Conservation (phyloP, 2,329 filamentous ascomycete genomes). For the Bertia moriformis region DNA sequence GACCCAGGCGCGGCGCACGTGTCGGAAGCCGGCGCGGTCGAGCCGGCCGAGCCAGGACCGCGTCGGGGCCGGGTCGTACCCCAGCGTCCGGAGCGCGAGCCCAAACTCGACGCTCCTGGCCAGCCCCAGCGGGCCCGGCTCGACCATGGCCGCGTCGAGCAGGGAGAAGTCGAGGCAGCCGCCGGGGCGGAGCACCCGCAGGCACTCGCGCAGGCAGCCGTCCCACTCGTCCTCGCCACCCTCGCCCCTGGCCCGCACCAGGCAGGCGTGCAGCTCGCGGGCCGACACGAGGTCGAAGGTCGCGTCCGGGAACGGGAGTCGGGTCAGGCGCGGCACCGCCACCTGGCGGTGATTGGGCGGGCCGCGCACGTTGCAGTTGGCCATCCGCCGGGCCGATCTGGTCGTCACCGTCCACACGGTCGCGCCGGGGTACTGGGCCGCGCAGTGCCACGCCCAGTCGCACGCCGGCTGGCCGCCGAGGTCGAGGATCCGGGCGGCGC, state of each 20-base stretch:
- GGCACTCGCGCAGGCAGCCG: slow-evolving; percentile 68
- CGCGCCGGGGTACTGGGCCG: slow-evolving; percentile 68
- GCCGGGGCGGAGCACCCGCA: slow-evolving; percentile 81
- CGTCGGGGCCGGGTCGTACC: slow-evolving; percentile 76
- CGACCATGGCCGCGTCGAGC: slow-evolving; percentile 80
- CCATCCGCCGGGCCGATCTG: slow-evolving; percentile 53
- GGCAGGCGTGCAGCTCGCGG: slow-evolving; percentile 68
- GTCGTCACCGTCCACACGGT: slow-evolving; percentile 81
- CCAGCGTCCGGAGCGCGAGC: slow-evolving; percentile 74
- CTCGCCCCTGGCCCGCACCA: slow-evolving; percentile 59
- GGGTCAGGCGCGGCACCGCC: slow-evolving; percentile 61
- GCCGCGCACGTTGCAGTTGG: slow-evolving; percentile 64
- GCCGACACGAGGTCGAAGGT: slow-evolving; percentile 89
- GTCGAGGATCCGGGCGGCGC: slow-evolving; percentile 58
- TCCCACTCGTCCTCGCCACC: slow-evolving; percentile 75
- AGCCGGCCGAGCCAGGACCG: slow-evolving; percentile 68
- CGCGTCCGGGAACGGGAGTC: slow-evolving; percentile 69
- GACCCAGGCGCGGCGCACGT: slow-evolving; percentile 74
- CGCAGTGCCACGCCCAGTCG: slow-evolving; percentile 93
- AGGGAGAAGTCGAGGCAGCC: slow-evolving; percentile 85
- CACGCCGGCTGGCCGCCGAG: slow-evolving; percentile 72
- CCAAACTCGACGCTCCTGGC: slow-evolving; percentile 84
- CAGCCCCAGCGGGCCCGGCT: slow-evolving; percentile 63
- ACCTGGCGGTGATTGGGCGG: slow-evolving; percentile 79
- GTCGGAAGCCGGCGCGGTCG: slow-evolving; percentile 60